Evolutionary conservation across 2,329 filamentous ascomycete genomes (phyloP), one percentile per base, ranked within the genome.

Genomic region (Dactylellina sp.): DNA sequence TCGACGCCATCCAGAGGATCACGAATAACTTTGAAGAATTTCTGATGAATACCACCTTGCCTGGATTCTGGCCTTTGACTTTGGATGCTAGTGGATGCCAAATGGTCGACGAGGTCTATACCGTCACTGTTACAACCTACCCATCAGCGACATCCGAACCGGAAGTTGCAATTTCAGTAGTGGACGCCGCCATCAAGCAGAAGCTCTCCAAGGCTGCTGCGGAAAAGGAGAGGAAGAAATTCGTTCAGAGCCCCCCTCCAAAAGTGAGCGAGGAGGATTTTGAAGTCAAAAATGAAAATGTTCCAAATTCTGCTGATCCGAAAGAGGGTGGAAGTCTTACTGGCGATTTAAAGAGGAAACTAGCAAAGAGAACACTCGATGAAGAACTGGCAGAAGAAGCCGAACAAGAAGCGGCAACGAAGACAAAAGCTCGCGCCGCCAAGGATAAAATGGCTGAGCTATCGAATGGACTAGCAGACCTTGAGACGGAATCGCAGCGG

Each of bases 1-100:
- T 96, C 79, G 93, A 97, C 82, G 93, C 92, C 14, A 85, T 97
- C 74, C 91, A 92, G 53, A 89, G 93, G 71, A 91, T 97, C 78
- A 96, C 92, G 16, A 85, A 96, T 79, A 89, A 89, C 6, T 85
- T 97, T 24, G 87, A 93, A 75, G 86, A 89, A 57, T 88, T 89
- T 82, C 92, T 97, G 82, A 86, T 88, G 77, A 80, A 84, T 2
- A 93, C 90, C 0, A 84, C 85, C 1, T 83, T 97, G 6, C 88
- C 90, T 1, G 93, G 93, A 1, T 86, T 97, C 78, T 97, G 94
- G 83, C 92, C 93, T 0, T 86, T 91, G 76, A 84, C 83, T 40
- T 82, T 97, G 11, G 92, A 97, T 81, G 89, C 90, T 7, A 91
- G 89, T 24, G 93, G 93, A 3, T 96, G 93, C 80, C 89, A 91